These are phyloP conservation scores for Furcasterigmium furcatum DNA, from an alignment of 2,329 filamentous ascomycete genomes.

Conservation along the genomic window DNA sequence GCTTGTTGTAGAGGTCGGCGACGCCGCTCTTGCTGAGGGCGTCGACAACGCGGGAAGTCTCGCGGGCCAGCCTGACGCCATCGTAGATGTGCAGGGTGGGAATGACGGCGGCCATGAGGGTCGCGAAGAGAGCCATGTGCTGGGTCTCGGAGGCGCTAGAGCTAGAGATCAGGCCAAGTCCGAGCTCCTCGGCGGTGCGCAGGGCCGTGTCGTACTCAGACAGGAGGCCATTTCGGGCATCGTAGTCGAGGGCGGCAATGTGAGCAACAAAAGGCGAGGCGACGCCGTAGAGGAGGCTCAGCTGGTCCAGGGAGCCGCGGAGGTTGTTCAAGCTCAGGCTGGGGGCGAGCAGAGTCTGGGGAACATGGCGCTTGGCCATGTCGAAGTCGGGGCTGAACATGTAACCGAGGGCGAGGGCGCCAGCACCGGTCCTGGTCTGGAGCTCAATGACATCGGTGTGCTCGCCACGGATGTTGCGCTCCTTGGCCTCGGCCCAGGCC, in stretches of 20 bases:
- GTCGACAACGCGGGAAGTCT: constrained; percentile 80
- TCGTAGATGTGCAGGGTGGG: constrained; percentile 90
- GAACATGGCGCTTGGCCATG: constrained; percentile 82
- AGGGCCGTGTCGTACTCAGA: constrained; percentile 83
- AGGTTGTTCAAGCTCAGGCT: constrained; percentile 79
- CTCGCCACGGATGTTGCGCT: constrained; percentile 80
- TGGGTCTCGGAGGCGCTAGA: constrained; percentile 87
- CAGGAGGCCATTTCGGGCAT: constrained; percentile 65
- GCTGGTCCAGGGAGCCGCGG: constrained; percentile 82
- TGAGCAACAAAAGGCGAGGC: constrained; percentile 93
- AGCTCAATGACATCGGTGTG: constrained; percentile 74
- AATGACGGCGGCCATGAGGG: constrained; percentile 71
- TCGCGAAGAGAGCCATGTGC: constrained; percentile 91
- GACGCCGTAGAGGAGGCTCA: constrained; percentile 86
- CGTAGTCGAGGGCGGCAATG: constrained; percentile 87
- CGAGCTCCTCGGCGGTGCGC: constrained; percentile 82
- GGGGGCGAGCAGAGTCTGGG: constrained; percentile 85
- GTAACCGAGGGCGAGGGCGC: constrained; percentile 89
- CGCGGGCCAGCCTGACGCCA: constrained; percentile 76
- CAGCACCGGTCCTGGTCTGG: constrained; percentile 86
- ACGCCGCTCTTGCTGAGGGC: constrained; percentile 72
- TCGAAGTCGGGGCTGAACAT: constrained; percentile 98
- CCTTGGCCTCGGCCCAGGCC: constrained; percentile 67
- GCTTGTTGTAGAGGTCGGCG: constrained; percentile 63
- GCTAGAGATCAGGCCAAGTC: constrained; percentile 81